A percentile compares a stretch with the other conserved stretches of the same genome.
phyloP scores from a whole-genome alignment of 2,329 filamentous ascomycete genomes.

The Fusarium hainanense region DNA sequence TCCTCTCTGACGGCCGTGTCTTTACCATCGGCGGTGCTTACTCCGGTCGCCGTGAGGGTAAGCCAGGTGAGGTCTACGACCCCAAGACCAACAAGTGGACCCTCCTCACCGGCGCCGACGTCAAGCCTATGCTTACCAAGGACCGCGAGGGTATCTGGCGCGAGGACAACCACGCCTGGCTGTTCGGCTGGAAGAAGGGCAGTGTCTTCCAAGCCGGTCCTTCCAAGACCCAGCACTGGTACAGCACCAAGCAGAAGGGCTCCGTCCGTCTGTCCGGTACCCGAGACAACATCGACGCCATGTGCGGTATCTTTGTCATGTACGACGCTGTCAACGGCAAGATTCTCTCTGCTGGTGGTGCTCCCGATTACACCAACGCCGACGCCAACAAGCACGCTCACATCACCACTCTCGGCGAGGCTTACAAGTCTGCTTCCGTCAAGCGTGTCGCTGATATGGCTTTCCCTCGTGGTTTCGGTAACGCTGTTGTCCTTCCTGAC shows the following conservation, averaged over 20 bases:
- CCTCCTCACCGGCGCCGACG: constrained; percentile 54
- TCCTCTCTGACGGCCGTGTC: constrained; percentile 62
- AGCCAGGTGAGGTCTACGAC: constrained; percentile 67
- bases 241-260: constrained; percentile 58
- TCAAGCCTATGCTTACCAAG: constrained; percentile 63
- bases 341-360: constrained; percentile 63
- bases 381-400: constrained; percentile 57
- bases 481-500: constrained; percentile 58
- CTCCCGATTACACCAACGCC: constrained; percentile 55
- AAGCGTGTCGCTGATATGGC: constrained; percentile 48
- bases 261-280: constrained; percentile 14
- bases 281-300: constrained; percentile 57
- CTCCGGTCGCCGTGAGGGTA: constrained; percentile 60
- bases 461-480: constrained; percentile 55
- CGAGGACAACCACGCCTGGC: constrained; percentile 50
- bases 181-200: constrained; percentile 58
- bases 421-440: constrained; percentile 26
- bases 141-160: constrained; percentile 62
- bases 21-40: constrained; percentile 69
- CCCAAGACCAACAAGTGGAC: constrained; percentile 60
- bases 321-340: constrained; percentile 67
- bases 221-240: constrained; percentile 68
- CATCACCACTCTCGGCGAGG: constrained; percentile 58
- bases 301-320: constrained; percentile 66
- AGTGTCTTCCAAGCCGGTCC: constrained; percentile 67